These are phyloP conservation scores for Penicillium sp. DNA, from an alignment of 2,329 filamentous ascomycete genomes.

Conservation along the genomic window DNA sequence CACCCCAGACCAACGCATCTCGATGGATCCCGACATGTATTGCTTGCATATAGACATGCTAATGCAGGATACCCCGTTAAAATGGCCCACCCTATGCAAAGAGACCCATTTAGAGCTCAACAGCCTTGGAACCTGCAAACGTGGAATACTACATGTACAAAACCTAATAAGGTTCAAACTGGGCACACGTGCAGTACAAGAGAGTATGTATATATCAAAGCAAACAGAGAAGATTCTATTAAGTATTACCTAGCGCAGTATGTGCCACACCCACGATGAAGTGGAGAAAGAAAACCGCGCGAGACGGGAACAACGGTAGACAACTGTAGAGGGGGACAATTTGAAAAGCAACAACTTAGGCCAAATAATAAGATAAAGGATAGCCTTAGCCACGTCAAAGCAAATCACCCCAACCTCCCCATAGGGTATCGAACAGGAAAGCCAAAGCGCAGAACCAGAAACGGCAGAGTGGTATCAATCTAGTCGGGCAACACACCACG, in stretches of 20 bases:
- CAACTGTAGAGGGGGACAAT: conserved; percentile 27
- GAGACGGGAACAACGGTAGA: conserved; percentile 24
- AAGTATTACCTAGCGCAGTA: conserved; percentile 39
- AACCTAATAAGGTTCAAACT: too few relatives aligned
- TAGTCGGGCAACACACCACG: conserved; percentile 27
- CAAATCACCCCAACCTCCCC: conserved; percentile 31
- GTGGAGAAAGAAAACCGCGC: conserved; percentile 12
- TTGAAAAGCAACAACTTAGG: conserved; percentile 18
- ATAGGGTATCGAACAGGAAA: conserved; percentile 37
- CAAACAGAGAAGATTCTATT: conserved; percentile 35
- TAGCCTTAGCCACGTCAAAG: conserved; percentile 11
- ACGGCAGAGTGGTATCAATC: conserved; percentile 32
- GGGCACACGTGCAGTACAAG: too few relatives aligned
- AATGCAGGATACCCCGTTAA: background rate
- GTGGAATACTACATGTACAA: too few relatives aligned
- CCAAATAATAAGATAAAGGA: conserved; percentile 11
- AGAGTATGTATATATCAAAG: conserved; percentile 4
- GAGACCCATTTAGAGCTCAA: background rate
- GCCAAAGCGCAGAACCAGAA: conserved; percentile 28
- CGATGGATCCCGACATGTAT: conserved; percentile 11
- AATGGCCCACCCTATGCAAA: background rate
- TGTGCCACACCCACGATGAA: conserved; percentile 26
- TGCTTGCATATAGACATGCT: conserved; percentile 6
- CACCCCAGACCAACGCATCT: conserved; percentile 15
- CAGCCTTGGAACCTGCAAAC: too few relatives aligned